A percentile compares a stretch with the other conserved stretches of the same genome.
phyloP scores from a whole-genome alignment of 202 grass and related monocot genomes.

The Cymbopogon flexuosus region DNA sequence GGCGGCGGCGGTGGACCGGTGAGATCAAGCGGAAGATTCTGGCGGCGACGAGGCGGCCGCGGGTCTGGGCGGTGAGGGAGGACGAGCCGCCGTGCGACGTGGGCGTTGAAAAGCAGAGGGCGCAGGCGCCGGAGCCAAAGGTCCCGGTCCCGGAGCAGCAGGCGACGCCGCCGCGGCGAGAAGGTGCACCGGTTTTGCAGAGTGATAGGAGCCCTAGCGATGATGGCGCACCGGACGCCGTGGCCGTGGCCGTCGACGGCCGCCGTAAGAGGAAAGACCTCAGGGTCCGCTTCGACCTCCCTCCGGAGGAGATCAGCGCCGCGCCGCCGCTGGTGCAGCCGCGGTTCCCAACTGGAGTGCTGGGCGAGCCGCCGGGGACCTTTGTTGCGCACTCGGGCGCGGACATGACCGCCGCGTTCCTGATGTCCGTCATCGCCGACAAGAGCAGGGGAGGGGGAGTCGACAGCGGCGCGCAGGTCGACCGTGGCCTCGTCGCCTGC shows the following conservation, averaged over 20 bases:
- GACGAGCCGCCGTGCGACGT: neutral
- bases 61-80: neutral
- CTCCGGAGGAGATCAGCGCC: neutral
- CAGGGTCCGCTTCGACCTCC: neutral
- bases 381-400: neutral
- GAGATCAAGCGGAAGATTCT: constrained; percentile 21
- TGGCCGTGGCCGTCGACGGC: neutral
- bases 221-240: neutral
- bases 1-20: neutral
- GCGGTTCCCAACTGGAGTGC: neutral
- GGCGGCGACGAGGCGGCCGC: neutral
- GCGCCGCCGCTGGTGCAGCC: neutral
- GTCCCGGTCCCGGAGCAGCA: neutral
- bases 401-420: neutral
- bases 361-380: neutral
- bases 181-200: neutral
- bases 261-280: neutral
- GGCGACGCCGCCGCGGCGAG: neutral
- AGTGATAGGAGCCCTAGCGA: neutral
- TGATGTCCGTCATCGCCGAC: neutral
- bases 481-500: neutral
- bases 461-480: neutral
- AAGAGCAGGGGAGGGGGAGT: neutral
- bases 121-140: neutral
- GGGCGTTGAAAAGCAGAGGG: neutral